Evolutionary conservation across 2,329 filamentous ascomycete genomes (phyloP).

Genomic region (Alternaria arbusti): DNA sequence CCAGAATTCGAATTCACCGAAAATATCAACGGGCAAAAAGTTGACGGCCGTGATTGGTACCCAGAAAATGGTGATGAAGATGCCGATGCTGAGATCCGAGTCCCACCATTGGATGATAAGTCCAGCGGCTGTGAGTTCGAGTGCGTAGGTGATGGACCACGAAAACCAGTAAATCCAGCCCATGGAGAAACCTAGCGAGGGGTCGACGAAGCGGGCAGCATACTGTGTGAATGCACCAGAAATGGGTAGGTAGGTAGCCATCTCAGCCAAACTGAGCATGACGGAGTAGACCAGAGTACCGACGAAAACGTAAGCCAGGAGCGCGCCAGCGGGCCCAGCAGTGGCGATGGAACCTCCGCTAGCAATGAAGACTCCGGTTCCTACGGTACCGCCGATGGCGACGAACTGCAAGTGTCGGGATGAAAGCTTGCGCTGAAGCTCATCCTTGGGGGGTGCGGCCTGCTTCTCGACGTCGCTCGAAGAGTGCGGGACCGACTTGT

Average conservation of each 20-base stretch:
- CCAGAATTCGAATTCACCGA: slow-evolving; percentile 81
- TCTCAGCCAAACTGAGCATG: slow-evolving; percentile 70
- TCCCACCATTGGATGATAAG: slow-evolving; percentile 81
- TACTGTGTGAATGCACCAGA: slow-evolving; percentile 79
- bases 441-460: slow-evolving; percentile 24
- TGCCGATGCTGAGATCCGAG: slow-evolving; percentile 65
- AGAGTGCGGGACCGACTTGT: slow-evolving; percentile 40
- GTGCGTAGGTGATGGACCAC: slow-evolving; percentile 74
- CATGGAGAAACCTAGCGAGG: slow-evolving; percentile 76
- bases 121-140: slow-evolving; percentile 75
- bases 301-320: slow-evolving; percentile 59
- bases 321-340: slow-evolving; percentile 57
- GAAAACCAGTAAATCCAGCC: slow-evolving; percentile 87
- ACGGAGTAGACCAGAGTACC: slow-evolving; percentile 76
- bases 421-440: slow-evolving; percentile 47
- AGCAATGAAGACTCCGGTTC: slow-evolving; percentile 62
- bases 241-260: slow-evolving; percentile 79
- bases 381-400: slow-evolving; percentile 54
- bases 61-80: slow-evolving; percentile 78
- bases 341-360: slow-evolving; percentile 56
- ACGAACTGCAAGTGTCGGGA: slow-evolving; percentile 49
- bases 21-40: slow-evolving; percentile 73
- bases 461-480: slow-evolving; percentile 48
- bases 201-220: slow-evolving; percentile 75
- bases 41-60: slow-evolving; percentile 72